Evolutionary conservation across 78 protist species (phyloP).

Genomic region (Pigoraptor vietnamica): DNA sequence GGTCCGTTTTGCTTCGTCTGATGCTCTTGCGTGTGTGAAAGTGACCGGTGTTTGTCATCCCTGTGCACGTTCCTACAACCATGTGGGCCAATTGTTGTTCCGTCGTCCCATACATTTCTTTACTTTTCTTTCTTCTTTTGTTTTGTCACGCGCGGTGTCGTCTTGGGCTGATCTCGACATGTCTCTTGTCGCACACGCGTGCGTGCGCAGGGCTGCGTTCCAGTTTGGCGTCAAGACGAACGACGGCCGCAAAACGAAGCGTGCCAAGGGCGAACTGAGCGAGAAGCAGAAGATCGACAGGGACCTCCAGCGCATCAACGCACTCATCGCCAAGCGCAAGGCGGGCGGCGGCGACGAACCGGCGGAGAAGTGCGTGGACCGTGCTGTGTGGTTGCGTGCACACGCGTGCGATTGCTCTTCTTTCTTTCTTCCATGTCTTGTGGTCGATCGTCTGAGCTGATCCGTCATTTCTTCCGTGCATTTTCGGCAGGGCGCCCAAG

Average conservation of each 20-base stretch:
- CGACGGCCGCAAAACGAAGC: neutral
- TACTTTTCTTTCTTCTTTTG: neutral
- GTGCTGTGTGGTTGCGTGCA: neutral
- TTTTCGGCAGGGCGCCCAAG: neutral
- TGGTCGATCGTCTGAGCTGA: neutral
- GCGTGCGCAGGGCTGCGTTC: neutral
- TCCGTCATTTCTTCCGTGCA: neutral
- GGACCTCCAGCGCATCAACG: neutral
- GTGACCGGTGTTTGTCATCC: neutral
- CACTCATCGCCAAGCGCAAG: neutral
- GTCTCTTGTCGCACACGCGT: neutral
- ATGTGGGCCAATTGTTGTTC: no score
- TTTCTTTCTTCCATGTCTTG: no score
- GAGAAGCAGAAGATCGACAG: neutral
- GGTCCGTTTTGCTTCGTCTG: no score
- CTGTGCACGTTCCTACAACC: no score
- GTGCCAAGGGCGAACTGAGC: neutral
- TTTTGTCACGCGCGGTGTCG: neutral
- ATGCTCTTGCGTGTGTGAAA: neutral
- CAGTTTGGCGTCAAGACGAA: neutral
- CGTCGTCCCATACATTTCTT: no score
- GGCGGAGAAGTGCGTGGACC: neutral
- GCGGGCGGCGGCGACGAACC: neutral
- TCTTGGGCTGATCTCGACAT: no score
- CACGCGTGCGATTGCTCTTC: neutral